Percentiles rank a stretch among this genome's conserved stretches.
Conservation (phyloP, 176 grass and related monocot genomes). For the Panicum miliaceum region DNA sequence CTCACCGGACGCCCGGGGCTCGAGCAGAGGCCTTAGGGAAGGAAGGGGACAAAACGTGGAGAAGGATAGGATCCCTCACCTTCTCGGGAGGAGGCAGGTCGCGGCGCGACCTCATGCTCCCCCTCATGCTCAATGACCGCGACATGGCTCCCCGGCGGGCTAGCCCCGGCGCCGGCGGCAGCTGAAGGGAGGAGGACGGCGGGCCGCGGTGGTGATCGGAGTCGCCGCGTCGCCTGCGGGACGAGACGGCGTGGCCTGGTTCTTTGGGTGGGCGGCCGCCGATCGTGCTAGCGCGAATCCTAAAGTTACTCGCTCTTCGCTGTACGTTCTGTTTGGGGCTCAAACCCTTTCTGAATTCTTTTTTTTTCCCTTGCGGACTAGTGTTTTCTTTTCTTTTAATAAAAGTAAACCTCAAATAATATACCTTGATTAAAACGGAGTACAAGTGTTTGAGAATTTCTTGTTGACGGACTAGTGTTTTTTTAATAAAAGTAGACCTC, state of each 20-base stretch:
- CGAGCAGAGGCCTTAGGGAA: neutral
- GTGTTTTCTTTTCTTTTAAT: too few species aligned
- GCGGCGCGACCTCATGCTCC: constrained; percentile 68
- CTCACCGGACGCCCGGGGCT: neutral
- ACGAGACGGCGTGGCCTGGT: neutral
- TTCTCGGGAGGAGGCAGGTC: constrained; percentile 77
- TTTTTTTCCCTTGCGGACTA: too few species aligned
- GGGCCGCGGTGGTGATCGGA: constrained; percentile 31
- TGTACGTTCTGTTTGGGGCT: neutral
- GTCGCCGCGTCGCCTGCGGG: constrained; percentile 26
- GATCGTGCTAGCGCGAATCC: constrained; percentile 54
- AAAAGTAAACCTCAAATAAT: too few species aligned
- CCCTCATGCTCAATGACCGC: constrained; percentile 64
- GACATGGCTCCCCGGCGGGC: constrained; percentile 63
- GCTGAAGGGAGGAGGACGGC: neutral
- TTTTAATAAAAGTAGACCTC: too few species aligned
- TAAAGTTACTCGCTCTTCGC: constrained; percentile 14
- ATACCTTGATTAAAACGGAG: too few species aligned
- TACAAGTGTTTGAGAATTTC: too few species aligned
- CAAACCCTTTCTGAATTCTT: too few species aligned
- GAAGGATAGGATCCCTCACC: constrained; percentile 51
- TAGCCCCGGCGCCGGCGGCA: neutral
- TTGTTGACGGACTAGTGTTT: too few species aligned
- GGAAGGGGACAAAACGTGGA: neutral
- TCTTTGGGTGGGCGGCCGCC: constrained; percentile 19